phyloP scores from a whole-genome alignment of 805 yeast species.

The Metschnikowia baotianmanensis region DNA sequence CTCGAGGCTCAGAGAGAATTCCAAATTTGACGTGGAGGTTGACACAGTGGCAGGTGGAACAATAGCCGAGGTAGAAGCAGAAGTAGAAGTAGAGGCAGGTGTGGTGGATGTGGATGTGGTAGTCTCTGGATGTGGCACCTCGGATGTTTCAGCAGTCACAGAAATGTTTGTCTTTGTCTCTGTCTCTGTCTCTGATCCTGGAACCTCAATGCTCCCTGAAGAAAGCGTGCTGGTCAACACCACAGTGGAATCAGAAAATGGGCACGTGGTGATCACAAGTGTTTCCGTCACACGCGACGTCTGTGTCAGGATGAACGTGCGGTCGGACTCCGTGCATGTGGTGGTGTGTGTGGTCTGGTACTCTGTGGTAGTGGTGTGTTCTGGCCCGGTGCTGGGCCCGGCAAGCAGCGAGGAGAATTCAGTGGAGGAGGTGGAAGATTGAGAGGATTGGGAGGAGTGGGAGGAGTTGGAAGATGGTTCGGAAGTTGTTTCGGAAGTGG shows the following conservation, averaged over 20 bases:
- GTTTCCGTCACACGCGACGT: conserved; percentile 1
- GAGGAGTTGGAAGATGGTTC: no score
- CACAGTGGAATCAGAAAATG: conserved; percentile 3
- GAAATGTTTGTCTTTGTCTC: no score
- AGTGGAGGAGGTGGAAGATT: background rate
- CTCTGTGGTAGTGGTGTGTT: conserved; percentile 4
- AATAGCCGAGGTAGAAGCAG: no score
- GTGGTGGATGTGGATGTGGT: no score
- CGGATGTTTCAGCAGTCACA: no score
- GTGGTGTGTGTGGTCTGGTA: background rate
- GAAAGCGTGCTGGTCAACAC: conserved; percentile 4
- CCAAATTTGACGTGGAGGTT: no score
- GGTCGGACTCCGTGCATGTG: conserved; percentile 3
- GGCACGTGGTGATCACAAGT: conserved; percentile 5
- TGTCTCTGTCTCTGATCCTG: no score
- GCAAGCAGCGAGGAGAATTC: background rate
- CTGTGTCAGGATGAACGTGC: conserved; percentile 1
- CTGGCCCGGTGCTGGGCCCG: background rate
- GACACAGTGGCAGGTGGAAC: no score
- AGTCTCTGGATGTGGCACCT: no score
- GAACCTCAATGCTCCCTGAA: background rate
- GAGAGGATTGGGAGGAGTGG: background rate
- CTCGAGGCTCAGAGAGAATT: no score
- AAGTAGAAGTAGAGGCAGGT: no score
- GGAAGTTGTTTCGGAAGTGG: background rate